These are phyloP conservation scores for Hanseniaspora gamundiae DNA, from an alignment of 1,139 yeast genomes.

Conservation along the genomic window DNA sequence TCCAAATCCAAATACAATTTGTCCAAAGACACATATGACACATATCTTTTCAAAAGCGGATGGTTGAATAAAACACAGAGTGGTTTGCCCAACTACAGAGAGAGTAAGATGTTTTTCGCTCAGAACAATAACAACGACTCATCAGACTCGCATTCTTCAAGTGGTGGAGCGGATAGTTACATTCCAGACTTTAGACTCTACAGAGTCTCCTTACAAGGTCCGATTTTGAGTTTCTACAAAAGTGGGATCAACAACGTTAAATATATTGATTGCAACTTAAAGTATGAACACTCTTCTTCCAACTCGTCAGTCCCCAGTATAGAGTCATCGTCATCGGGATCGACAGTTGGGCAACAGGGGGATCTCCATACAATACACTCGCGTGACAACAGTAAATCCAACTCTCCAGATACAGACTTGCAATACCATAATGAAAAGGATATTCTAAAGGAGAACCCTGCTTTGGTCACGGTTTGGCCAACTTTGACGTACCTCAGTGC, in stretches of 20 bases:
- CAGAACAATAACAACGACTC: conserved; percentile 3
- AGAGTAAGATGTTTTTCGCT: conserved; percentile 20
- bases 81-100: conserved; percentile 31
- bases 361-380: too few species aligned
- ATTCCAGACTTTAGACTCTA: conserved; percentile 30
- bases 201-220: conserved; percentile 56
- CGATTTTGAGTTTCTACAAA: conserved; percentile 44
- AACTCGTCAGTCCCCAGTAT: neutral
- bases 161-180: conserved; percentile 5
- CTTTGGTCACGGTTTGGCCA: conserved; percentile 2
- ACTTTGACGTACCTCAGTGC: neutral
- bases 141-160: neutral
- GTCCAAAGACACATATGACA: conserved; percentile 27
- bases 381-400: too few species aligned
- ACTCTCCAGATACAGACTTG: neutral
- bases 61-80: conserved; percentile 36
- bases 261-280: conserved; percentile 29
- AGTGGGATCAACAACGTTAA: conserved; percentile 39
- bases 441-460: neutral
- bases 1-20: conserved; percentile 7
- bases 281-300: conserved; percentile 5
- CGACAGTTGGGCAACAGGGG: too few species aligned
- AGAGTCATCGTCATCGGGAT: too few species aligned
- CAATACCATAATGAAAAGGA: neutral
- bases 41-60: conserved; percentile 29